Percentiles rank a stretch among this genome's conserved stretches.
Conservation (phyloP, 140 eudicot genomes). For the Bidens hawaiensis region DNA sequence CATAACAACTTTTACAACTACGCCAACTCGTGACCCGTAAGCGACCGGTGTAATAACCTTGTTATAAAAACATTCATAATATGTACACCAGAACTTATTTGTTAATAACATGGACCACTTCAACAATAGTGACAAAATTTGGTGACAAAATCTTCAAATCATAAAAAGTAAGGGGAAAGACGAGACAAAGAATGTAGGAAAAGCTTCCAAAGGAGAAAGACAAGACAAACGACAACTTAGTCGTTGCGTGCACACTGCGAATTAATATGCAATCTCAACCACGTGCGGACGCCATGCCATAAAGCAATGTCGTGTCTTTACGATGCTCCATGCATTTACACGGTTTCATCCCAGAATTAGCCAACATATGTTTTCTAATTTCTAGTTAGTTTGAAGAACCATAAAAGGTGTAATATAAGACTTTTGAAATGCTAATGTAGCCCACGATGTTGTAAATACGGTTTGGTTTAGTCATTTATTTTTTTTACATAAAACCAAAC, state of each 20-base stretch:
- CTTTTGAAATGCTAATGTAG: too few relatives aligned
- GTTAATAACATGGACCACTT: not conserved
- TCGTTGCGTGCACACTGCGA: not conserved
- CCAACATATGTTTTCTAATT: not conserved
- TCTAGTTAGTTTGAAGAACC: not conserved
- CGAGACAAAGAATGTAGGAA: not conserved
- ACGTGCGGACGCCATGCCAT: not conserved
- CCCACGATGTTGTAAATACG: too few relatives aligned
- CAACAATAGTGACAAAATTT: not conserved
- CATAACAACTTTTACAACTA: too few relatives aligned
- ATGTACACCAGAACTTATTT: not conserved
- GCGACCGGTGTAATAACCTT: too few relatives aligned
- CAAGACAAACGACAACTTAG: not conserved
- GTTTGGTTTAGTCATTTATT: not conserved
- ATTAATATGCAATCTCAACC: not conserved
- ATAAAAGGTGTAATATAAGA: not conserved
- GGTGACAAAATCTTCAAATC: not conserved
- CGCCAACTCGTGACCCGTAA: too few relatives aligned
- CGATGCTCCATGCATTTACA: not conserved
- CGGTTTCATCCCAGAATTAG: not conserved
- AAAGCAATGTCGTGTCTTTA: conserved; percentile 2
- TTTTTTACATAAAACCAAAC: too few relatives aligned
- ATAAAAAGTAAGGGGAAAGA: not conserved
- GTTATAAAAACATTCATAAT: too few relatives aligned
- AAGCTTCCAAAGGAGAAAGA: not conserved